These are phyloP conservation scores for Rhododendron williamsianum DNA, from an alignment of 148 eudicot species.

Conservation along the genomic window DNA sequence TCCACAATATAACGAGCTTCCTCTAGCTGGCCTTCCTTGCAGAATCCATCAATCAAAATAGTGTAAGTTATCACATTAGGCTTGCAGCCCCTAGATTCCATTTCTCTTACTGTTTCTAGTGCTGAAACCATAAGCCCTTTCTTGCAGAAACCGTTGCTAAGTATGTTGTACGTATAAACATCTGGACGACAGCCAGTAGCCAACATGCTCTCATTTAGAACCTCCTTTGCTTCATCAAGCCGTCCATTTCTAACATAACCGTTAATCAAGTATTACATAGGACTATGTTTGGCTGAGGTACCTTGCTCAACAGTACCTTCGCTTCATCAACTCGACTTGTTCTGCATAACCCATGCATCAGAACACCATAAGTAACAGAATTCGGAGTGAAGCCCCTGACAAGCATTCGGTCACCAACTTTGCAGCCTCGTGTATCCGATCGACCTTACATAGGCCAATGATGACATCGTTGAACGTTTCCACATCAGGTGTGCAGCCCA, in stretches of 20 bases:
- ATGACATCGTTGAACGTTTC: constrained; percentile 85
- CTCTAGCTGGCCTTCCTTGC: constrained; percentile 51
- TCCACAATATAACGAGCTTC: constrained; percentile 47
- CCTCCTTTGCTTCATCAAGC: constrained; percentile 65
- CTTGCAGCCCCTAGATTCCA: constrained; percentile 48
- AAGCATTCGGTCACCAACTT: constrained; percentile 87
- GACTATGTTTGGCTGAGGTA: constrained; percentile 65
- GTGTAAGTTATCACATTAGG: constrained; percentile 65
- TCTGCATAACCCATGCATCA: constrained; percentile 70
- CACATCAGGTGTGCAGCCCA: constrained; percentile 87
- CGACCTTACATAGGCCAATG: constrained; percentile 57
- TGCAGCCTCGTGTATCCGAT: constrained; percentile 73
- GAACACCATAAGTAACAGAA: constrained; percentile 64
- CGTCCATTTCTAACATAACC: constrained; percentile 62
- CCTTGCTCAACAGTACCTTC: constrained; percentile 55
- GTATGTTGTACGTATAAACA: constrained; percentile 67
- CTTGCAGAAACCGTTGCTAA: constrained; percentile 69
- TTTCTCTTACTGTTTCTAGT: constrained; percentile 45
- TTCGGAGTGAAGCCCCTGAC: constrained; percentile 58
- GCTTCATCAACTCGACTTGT: constrained; percentile 69
- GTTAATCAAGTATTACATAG: constrained; percentile 69
- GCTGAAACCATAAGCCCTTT: constrained; percentile 52
- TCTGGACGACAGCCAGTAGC: constrained; percentile 50
- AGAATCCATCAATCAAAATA: constrained; percentile 65
- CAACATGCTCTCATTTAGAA: constrained; percentile 45